A percentile compares a stretch with the other conserved stretches of the same genome.
Evolutionary conservation across 768 basidiomycete species (phyloP).

Genomic region (Auriscalpium orientale): DNA sequence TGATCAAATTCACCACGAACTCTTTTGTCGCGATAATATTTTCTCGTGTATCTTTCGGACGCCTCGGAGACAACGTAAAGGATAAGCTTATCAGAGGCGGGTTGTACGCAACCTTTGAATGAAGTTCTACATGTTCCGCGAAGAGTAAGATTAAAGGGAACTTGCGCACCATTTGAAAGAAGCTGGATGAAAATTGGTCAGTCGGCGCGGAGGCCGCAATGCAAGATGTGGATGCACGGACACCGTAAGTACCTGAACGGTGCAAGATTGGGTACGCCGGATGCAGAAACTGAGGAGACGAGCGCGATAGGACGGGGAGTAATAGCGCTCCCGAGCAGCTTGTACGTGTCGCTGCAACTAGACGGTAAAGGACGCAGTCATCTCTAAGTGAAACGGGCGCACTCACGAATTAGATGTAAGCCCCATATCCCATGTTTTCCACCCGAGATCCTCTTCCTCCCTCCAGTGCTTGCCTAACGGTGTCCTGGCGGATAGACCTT

Average conservation of each 20-base stretch:
- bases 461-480: conserved; percentile 22
- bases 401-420: conserved; percentile 8
- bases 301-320: conserved; percentile 64
- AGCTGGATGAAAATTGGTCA: conserved; percentile 19
- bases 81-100: conserved; percentile 63
- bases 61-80: conserved; percentile 37
- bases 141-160: conserved; percentile 1
- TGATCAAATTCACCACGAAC: conserved; percentile 69
- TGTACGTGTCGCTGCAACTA: conserved; percentile 31
- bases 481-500: conserved; percentile 23
- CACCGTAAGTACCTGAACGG: conserved; percentile 33
- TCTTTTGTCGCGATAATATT: conserved; percentile 60
- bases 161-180: conserved; percentile 15
- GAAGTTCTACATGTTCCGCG: conserved; percentile 6
- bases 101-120: conserved; percentile 45
- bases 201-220: too few species aligned
- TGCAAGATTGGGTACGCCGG: conserved; percentile 54
- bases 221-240: too few species aligned
- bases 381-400: conserved; percentile 11
- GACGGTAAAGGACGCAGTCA: conserved; percentile 6
- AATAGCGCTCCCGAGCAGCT: conserved; percentile 48
- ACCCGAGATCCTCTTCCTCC: conserved; percentile 26
- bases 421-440: conserved; percentile 34
- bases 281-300: conserved; percentile 47
- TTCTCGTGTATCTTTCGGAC: conserved; percentile 54